A percentile compares a stretch with the other conserved stretches of the same genome.
Conservation (phyloP, 345 rosid species). For the Excoecaria cochinchinensis region DNA sequence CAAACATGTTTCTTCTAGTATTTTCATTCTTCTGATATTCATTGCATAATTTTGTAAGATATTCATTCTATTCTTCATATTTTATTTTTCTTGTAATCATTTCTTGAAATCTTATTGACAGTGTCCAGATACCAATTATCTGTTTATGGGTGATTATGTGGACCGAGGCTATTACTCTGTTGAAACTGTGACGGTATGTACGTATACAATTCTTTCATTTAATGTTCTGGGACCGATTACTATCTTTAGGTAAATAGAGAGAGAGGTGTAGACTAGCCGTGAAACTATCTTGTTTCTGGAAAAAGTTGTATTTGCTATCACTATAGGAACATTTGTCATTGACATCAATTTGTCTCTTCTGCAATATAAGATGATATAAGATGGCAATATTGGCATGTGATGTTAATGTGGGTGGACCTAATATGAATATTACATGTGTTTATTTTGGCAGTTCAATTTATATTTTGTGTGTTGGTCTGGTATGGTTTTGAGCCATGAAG, state of each 20-base stretch:
- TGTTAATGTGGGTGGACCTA: neutral
- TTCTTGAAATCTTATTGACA: conserved; percentile 28
- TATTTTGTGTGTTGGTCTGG: neutral
- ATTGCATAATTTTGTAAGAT: neutral
- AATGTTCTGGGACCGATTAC: neutral
- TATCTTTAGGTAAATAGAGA: neutral
- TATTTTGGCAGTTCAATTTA: neutral
- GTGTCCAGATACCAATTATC: conserved; percentile 96
- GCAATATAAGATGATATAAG: neutral
- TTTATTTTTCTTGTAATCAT: neutral
- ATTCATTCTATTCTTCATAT: neutral
- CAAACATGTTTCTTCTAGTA: neutral
- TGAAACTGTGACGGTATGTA: conserved; percentile 87
- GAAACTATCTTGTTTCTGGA: neutral
- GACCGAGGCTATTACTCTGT: conserved; percentile 97
- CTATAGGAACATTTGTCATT: neutral
- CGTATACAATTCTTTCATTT: neutral
- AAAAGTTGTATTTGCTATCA: neutral
- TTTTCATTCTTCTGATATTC: neutral
- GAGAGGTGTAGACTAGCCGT: neutral
- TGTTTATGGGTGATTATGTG: conserved; percentile 97
- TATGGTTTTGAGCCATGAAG: neutral
- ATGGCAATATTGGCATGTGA: neutral
- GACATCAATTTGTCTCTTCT: neutral
- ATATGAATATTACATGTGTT: neutral